phyloP scores from a whole-genome alignment of 805 yeast genomes.

The Blastobotrys robertii region DNA sequence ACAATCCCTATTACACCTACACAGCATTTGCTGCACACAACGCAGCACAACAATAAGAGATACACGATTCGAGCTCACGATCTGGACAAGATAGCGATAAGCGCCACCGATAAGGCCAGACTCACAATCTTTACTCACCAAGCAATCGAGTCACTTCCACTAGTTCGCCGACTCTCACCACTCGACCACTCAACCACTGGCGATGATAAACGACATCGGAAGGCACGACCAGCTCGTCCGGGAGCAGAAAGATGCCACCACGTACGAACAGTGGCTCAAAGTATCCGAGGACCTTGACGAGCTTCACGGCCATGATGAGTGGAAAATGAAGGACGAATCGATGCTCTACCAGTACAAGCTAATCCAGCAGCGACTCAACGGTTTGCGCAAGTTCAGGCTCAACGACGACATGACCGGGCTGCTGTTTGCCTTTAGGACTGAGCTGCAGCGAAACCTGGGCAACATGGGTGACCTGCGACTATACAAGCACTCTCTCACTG shows the following conservation, averaged over 20 bases:
- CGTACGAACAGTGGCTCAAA: slow-evolving; percentile 54
- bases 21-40: no score
- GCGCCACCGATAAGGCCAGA: no score
- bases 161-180: no score
- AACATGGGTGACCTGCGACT: slow-evolving; percentile 75
- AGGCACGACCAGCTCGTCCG: slow-evolving; percentile 4
- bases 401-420: slow-evolving; percentile 49
- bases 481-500: slow-evolving; percentile 70
- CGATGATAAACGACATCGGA: not conserved
- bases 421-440: slow-evolving; percentile 69
- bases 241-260: slow-evolving; percentile 13
- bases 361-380: slow-evolving; percentile 41
- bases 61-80: no score
- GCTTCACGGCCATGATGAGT: slow-evolving; percentile 49
- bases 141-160: no score
- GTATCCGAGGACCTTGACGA: slow-evolving; percentile 56
- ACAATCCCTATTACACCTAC: no score
- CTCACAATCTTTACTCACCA: no score
- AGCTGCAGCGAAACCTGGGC: slow-evolving; percentile 78
- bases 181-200: no score
- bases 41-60: no score
- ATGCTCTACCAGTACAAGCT: slow-evolving; percentile 65
- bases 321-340: slow-evolving; percentile 77
- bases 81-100: no score
- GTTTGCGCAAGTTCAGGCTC: slow-evolving; percentile 50